Conservation (phyloP, 495 filamentous ascomycete genomes). For the Alectoria sarmentosa region DNA sequence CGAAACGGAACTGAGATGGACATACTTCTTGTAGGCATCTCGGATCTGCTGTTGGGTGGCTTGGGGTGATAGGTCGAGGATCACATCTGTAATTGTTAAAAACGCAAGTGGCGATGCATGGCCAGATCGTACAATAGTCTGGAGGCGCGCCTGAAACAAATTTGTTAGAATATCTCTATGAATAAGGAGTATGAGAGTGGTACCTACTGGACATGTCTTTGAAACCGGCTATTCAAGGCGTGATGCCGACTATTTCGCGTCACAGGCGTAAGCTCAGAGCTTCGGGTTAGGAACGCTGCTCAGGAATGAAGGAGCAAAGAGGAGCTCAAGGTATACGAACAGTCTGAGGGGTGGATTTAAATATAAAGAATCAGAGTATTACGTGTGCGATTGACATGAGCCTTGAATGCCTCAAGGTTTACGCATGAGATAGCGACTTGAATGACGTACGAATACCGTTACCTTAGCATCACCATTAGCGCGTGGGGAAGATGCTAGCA, state of each 20-base stretch:
- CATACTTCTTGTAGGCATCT: conserved; percentile 85
- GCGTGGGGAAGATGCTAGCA: no score
- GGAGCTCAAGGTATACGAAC: background rate
- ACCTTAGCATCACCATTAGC: no score
- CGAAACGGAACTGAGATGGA: background rate
- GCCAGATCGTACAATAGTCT: conserved; percentile 45
- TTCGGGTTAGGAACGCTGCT: background rate
- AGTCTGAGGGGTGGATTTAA: background rate
- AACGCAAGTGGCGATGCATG: background rate
- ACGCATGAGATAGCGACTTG: background rate
- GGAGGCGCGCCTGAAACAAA: conserved; percentile 24
- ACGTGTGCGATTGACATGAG: no score
- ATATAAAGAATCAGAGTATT: no score
- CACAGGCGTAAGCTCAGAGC: background rate
- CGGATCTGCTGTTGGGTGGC: conserved; percentile 82
- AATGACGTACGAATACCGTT: background rate
- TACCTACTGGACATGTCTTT: background rate
- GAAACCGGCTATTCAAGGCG: background rate
- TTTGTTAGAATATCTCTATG: background rate
- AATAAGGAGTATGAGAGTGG: background rate
- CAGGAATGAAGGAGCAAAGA: background rate
- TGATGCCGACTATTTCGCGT: background rate
- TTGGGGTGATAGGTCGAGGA: conserved; percentile 65
- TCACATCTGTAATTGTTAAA: conserved; percentile 40
- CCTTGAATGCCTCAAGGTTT: background rate